A percentile compares a stretch with the other conserved stretches of the same genome.
These are phyloP conservation scores for Trichoderma cornu-damae DNA, from an alignment of 2,329 filamentous ascomycete species.

Conservation along the genomic window DNA sequence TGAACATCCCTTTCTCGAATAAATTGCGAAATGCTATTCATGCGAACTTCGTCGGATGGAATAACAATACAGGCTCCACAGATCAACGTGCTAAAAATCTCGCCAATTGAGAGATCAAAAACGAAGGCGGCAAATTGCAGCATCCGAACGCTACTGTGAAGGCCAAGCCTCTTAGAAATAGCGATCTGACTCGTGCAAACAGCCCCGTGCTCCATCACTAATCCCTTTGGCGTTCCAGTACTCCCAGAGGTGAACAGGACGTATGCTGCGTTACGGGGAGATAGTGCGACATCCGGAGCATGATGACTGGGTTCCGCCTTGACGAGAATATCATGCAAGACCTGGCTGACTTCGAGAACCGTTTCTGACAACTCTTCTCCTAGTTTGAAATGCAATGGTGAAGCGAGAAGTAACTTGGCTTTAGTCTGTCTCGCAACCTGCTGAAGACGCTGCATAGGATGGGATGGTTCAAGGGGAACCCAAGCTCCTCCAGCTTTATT, in stretches of 20 bases:
- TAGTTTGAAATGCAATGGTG: constrained; percentile 15
- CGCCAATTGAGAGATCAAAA: constrained; percentile 15
- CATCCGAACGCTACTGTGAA: background rate
- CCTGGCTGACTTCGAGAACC: background rate
- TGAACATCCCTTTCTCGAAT: background rate
- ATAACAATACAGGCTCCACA: constrained; percentile 3
- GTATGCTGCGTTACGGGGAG: background rate
- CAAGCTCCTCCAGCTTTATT: constrained; percentile 28
- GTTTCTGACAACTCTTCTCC: background rate
- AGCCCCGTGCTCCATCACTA: constrained; percentile 35
- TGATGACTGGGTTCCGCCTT: constrained; percentile 17
- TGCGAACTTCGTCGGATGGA: constrained; percentile 5
- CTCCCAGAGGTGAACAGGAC: constrained; percentile 19
- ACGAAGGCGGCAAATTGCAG: background rate
- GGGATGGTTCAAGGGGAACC: constrained; percentile 18
- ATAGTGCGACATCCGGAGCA: constrained; percentile 20
- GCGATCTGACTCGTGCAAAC: constrained; percentile 32
- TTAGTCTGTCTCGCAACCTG: background rate
- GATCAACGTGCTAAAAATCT: constrained; percentile 4
- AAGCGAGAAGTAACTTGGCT: background rate
- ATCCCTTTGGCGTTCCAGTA: constrained; percentile 22
- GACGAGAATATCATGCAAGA: background rate
- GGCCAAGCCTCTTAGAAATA: background rate
- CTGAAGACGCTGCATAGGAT: constrained; percentile 6
- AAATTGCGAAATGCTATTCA: constrained; percentile 4